Percentiles rank a stretch among this genome's conserved stretches.
Conservation (phyloP, 2,329 filamentous ascomycete genomes). For the Fusarium praegraminearum region DNA sequence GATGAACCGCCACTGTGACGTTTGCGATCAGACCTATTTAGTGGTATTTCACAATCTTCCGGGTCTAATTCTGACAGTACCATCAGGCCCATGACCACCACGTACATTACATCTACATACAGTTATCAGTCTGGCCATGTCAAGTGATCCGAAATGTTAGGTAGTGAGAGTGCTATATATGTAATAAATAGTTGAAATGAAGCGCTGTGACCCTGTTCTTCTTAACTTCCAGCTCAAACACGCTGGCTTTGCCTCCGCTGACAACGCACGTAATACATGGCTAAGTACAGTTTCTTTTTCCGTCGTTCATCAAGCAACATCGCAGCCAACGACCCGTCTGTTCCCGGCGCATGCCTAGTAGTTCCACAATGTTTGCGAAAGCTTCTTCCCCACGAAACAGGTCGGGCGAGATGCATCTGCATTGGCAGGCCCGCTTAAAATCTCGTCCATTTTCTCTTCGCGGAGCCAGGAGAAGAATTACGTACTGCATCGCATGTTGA, state of each 20-base stretch:
- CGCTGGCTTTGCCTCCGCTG: slow-evolving; percentile 21
- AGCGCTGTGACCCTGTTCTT: slow-evolving; percentile 34
- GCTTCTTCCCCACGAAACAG: slow-evolving; percentile 15
- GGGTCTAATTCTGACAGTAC: too few relatives aligned
- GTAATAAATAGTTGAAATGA: slow-evolving; percentile 40
- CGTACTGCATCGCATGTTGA: slow-evolving; percentile 44
- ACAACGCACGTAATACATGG: slow-evolving; percentile 40
- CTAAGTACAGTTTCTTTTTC: slow-evolving; percentile 40
- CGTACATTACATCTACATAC: background rate
- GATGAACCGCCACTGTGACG: background rate
- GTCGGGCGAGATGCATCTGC: slow-evolving; percentile 15
- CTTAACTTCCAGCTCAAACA: slow-evolving; percentile 23
- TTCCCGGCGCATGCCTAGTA: slow-evolving; percentile 18
- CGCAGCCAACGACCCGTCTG: slow-evolving; percentile 19
- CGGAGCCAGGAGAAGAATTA: slow-evolving; percentile 30
- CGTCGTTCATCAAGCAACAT: slow-evolving; percentile 18
- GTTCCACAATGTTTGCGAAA: slow-evolving; percentile 22
- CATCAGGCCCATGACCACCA: background rate
- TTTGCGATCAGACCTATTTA: too few relatives aligned
- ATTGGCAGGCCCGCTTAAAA: slow-evolving; percentile 11
- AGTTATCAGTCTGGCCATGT: background rate
- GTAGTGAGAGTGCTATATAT: slow-evolving; percentile 39
- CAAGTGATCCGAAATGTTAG: background rate
- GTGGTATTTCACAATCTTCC: too few relatives aligned
- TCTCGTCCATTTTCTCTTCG: slow-evolving; percentile 28